phyloP scores from a whole-genome alignment of 305 asterid species.

The Fraxinus latifolia region DNA sequence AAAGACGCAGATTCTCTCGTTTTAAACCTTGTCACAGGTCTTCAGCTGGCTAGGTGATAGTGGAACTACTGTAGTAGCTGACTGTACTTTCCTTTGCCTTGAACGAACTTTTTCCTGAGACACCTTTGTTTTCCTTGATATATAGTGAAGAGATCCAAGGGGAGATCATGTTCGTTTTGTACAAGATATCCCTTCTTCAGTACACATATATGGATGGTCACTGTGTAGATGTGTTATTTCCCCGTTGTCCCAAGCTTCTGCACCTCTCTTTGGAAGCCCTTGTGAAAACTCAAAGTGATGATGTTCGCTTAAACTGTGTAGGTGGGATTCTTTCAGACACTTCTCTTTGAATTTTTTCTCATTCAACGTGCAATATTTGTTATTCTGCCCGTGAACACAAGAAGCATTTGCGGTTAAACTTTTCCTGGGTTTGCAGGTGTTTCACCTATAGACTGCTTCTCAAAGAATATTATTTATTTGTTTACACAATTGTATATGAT shows the following conservation, averaged over 20 bases:
- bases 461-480: background rate
- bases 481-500: background rate
- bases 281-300: conserved; percentile 84
- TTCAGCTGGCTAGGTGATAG: conserved; percentile 79
- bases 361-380: background rate
- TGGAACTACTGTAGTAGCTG: conserved; percentile 21
- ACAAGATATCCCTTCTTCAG: conserved; percentile 56
- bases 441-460: background rate
- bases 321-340: conserved; percentile 44
- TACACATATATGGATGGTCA: conserved; percentile 44
- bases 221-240: conserved; percentile 42
- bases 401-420: background rate
- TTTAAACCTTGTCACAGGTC: conserved; percentile 74
- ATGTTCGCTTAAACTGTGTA: conserved; percentile 76
- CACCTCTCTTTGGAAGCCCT: conserved; percentile 65
- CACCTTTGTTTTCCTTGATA: conserved; percentile 23
- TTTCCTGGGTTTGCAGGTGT: background rate
- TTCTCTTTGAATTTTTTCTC: conserved; percentile 9
- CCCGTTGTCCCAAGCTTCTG: conserved; percentile 61
- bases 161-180: conserved; percentile 81
- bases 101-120: conserved; percentile 14
- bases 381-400: conserved; percentile 14
- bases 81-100: conserved; percentile 15
- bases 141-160: conserved; percentile 88
- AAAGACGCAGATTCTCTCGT: conserved; percentile 64